These are phyloP conservation scores for Calonectria naviculata DNA, from an alignment of 2,329 filamentous ascomycete genomes.

Conservation along the genomic window DNA sequence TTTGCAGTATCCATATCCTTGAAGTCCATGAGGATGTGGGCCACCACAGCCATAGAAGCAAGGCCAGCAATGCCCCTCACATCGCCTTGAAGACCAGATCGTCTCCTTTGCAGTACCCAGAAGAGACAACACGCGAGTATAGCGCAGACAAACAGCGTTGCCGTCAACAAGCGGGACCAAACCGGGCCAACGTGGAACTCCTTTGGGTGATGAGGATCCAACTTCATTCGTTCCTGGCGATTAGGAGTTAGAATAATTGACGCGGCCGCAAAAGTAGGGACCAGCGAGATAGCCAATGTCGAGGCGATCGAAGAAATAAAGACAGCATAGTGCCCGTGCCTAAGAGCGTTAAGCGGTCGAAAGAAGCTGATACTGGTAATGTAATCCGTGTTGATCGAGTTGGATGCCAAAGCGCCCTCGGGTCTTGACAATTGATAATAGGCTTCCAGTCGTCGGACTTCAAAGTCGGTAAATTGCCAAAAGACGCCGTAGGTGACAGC, in stretches of 20 bases:
- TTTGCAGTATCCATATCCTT: conserved; percentile 76
- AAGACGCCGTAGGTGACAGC: conserved; percentile 72
- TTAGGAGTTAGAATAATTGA: conserved; percentile 68
- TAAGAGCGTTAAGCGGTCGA: conserved; percentile 71
- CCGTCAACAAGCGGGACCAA: conserved; percentile 72
- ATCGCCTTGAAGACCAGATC: conserved; percentile 74
- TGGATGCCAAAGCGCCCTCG: conserved; percentile 69
- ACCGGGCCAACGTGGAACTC: conserved; percentile 64
- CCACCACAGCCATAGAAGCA: conserved; percentile 79
- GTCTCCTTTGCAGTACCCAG: conserved; percentile 69
- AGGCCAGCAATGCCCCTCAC: conserved; percentile 80
- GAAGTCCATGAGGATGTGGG: conserved; percentile 80
- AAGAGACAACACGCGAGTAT: conserved; percentile 67
- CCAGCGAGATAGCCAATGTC: conserved; percentile 73
- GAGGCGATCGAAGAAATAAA: conserved; percentile 73
- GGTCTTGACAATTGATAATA: conserved; percentile 73
- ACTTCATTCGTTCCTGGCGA: conserved; percentile 54
- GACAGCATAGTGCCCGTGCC: conserved; percentile 75
- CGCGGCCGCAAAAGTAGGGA: conserved; percentile 76
- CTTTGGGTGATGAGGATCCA: conserved; percentile 58
- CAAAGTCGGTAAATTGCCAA: conserved; percentile 75
- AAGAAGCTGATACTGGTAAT: conserved; percentile 75
- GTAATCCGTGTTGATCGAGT: conserved; percentile 80
- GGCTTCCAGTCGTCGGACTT: conserved; percentile 74
- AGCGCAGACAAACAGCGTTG: conserved; percentile 67